Conservation (phyloP, 73 alveolate species). For the Paramecium caudatum region DNA sequence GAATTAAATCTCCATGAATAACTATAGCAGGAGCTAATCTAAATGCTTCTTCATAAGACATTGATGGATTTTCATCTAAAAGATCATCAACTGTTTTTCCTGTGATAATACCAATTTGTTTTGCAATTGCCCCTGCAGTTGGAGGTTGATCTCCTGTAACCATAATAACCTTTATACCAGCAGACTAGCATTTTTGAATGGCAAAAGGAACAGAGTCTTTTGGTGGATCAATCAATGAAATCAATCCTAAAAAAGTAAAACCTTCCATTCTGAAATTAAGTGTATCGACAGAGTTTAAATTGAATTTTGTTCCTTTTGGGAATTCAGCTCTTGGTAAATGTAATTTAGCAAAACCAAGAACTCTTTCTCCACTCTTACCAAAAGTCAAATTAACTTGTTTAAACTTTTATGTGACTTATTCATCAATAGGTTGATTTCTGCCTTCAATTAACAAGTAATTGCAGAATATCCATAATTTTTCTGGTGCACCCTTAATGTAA, state of each 20-base stretch:
- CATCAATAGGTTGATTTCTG: conserved; percentile 66
- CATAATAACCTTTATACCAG: conserved; percentile 98
- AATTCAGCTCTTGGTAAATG: conserved; percentile 77
- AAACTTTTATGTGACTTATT: conserved; percentile 44
- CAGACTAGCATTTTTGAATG: conserved; percentile 87
- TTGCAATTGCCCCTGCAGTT: conserved; percentile 95
- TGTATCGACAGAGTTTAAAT: conserved; percentile 77
- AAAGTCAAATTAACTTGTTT: conserved; percentile 80
- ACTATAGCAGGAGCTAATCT: conserved; percentile 82
- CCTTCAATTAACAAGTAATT: conserved; percentile 33
- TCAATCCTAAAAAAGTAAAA: conserved; percentile 90
- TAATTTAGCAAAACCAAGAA: conserved; percentile 81
- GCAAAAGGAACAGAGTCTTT: conserved; percentile 86
- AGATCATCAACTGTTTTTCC: conserved; percentile 78
- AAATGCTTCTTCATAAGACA: conserved; percentile 82
- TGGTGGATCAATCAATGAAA: conserved; percentile 97
- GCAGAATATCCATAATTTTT: conserved; percentile 83
- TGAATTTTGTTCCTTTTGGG: conserved; percentile 68
- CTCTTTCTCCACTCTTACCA: conserved; percentile 91
- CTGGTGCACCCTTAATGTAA: conserved; percentile 97
- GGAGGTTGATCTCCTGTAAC: conserved; percentile 98
- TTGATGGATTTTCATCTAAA: conserved; percentile 71
- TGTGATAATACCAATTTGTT: conserved; percentile 84
- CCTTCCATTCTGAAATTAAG: conserved; percentile 82
- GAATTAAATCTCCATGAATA: conserved; percentile 89